phyloP scores from a whole-genome alignment of 495 filamentous ascomycete species.

The Podospora bellae-mahoneyi region DNA sequence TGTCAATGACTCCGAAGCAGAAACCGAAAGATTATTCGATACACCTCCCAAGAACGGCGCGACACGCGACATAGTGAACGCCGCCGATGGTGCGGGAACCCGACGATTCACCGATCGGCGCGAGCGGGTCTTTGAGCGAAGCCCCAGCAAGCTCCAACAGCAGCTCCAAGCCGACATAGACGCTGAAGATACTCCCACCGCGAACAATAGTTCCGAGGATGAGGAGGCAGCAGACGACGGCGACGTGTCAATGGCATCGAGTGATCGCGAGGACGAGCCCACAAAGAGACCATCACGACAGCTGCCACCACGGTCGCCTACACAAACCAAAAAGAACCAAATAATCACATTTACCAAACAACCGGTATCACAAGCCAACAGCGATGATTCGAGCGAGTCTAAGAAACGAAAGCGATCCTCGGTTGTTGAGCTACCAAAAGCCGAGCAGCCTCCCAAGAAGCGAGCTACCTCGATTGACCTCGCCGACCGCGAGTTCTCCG shows the following conservation, averaged over 20 bases:
- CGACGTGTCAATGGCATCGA: conserved; percentile 35
- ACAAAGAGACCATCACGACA: conserved; percentile 12
- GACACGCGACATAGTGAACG: conserved; percentile 58
- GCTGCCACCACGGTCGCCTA: conserved; percentile 23
- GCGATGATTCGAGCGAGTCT: conserved; percentile 37
- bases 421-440: conserved; percentile 43
- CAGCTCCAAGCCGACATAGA: conserved; percentile 37
- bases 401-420: conserved; percentile 52
- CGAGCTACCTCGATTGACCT: conserved; percentile 51
- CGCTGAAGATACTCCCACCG: conserved; percentile 36
- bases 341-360: conserved; percentile 20
- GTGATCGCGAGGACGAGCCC: conserved; percentile 33
- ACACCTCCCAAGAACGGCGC: conserved; percentile 75
- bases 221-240: conserved; percentile 39
- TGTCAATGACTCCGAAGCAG: conserved; percentile 92
- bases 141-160: conserved; percentile 64
- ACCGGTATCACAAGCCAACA: conserved; percentile 14
- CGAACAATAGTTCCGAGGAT: conserved; percentile 43
- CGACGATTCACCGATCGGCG: conserved; percentile 36
- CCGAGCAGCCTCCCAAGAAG: conserved; percentile 54
- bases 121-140: conserved; percentile 50
- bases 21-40: conserved; percentile 90
- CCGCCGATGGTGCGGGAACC: conserved; percentile 36
- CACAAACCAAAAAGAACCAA: conserved; percentile 30
- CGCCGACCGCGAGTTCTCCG: conserved; percentile 27